Conservation (phyloP, 345 rosid genomes). For the Alliaria petiolata region DNA sequence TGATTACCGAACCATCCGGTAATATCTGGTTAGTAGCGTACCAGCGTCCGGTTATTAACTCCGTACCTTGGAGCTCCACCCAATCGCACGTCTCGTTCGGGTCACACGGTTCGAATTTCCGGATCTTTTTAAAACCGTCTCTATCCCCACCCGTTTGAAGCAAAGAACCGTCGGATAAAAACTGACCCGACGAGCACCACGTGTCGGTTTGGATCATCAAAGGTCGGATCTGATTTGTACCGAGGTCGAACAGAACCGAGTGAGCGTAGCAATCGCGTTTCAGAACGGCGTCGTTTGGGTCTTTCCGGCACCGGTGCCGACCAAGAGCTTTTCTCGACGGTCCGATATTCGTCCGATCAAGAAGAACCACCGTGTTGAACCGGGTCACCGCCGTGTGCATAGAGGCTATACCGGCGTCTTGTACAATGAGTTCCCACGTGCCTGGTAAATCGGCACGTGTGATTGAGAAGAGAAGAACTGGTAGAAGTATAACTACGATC, state of each 20-base stretch:
- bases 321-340: conserved; percentile 59
- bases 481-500: neutral
- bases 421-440: conserved; percentile 69
- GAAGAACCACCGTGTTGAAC: conserved; percentile 86
- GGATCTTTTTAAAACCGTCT: conserved; percentile 51
- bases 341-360: conserved; percentile 87
- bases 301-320: conserved; percentile 54
- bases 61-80: conserved; percentile 54
- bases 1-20: conserved; percentile 69
- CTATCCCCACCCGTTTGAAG: conserved; percentile 73
- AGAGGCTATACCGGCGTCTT: conserved; percentile 79
- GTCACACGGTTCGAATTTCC: conserved; percentile 55
- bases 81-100: conserved; percentile 49
- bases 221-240: conserved; percentile 52
- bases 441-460: conserved; percentile 63
- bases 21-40: conserved; percentile 65
- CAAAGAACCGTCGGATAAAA: conserved; percentile 64
- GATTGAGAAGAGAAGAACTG: neutral
- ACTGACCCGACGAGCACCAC: conserved; percentile 81
- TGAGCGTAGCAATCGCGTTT: conserved; percentile 84
- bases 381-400: conserved; percentile 97
- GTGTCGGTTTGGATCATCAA: conserved; percentile 66
- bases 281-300: conserved; percentile 44
- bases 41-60: conserved; percentile 56
- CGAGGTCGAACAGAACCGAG: conserved; percentile 48